Base-by-base conservation (phyloP, 148 eudicot genomes). In the Vaccinium darrowii region DNA sequence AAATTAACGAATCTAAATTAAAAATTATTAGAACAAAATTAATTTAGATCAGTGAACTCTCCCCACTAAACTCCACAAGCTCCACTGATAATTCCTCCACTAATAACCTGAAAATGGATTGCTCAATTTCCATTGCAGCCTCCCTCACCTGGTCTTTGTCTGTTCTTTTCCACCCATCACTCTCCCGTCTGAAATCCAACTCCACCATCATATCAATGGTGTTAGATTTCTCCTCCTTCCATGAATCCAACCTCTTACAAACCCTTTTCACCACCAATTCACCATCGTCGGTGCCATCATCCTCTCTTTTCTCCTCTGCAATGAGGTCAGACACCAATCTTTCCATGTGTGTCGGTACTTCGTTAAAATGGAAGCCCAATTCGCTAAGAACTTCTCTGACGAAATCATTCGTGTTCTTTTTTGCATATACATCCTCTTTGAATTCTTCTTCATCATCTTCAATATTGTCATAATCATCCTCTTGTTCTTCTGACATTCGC, bases 181-280 rank as follows among this genome's bases (percentile, higher is more conserved):
- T 19, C 25, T 91, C 94, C 43, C 86, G 84, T 72, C 81, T 90
- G 5, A 94, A 86, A 84, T 95, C 99, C 85, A 88, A 88, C 33
- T 86, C 95, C 19, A 94, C 94, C 95, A 95, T 95, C 98, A 91
- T 94, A 78, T 95, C 98, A 14, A 97, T 95, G 10, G 99, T 94
- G 88, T 91, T 88, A 1, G 90, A 85, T 83, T 92, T 90, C 21
- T 94, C 98, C 75, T 89, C 93, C 19, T 89, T 91, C 97, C 95
- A 96, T 58, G 88, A 91, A 85, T 92, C 94, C 56, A 94, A 82
- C 87, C 91, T 91, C 79, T 87, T 86, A 82, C 92, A 87, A 6
- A 94, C 88, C 82, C 91, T 88, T 43, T 89, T 88, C 51, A 84
- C 27, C 53, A 88, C 84, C 18, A 76, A 82, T 67, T 89, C 90